Percentiles rank a stretch among this genome's conserved stretches.
phyloP scores from a whole-genome alignment of 2,329 filamentous ascomycete species.

The Pseudogymnoascus sp. region DNA sequence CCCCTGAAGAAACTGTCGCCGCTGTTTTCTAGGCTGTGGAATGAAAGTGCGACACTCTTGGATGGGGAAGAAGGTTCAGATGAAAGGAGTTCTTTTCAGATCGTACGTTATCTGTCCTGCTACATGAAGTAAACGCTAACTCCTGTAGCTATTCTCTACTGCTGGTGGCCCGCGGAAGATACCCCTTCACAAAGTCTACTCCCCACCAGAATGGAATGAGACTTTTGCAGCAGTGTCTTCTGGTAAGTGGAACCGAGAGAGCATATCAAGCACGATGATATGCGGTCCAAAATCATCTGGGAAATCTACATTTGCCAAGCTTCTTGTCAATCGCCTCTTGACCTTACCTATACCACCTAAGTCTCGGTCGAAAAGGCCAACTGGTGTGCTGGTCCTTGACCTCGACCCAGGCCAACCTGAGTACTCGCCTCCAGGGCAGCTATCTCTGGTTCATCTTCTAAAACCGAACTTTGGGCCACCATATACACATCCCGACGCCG shows the following conservation, averaged over 20 bases:
- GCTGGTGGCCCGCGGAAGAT: constrained; percentile 43
- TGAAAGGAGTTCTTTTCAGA: constrained; percentile 37
- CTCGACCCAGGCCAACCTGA: constrained; percentile 73
- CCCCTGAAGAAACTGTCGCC: constrained; percentile 55
- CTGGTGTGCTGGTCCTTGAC: constrained; percentile 51
- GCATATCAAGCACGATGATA: constrained; percentile 43
- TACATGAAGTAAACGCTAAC: constrained; percentile 22
- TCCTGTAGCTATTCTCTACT: constrained; percentile 43
- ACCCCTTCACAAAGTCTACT: constrained; percentile 46
- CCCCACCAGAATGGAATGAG: constrained; percentile 54
- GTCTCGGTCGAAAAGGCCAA: constrained; percentile 15
- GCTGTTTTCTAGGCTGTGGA: constrained; percentile 61
- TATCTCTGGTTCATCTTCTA: constrained; percentile 57
- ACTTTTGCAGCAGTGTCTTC: constrained; percentile 20
- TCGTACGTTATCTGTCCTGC: constrained; percentile 34
- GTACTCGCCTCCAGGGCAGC: constrained; percentile 59
- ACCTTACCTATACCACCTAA: constrained; percentile 20
- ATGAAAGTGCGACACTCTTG: constrained; percentile 32
- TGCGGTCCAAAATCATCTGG: constrained; percentile 66
- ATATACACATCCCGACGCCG: constrained; percentile 51
- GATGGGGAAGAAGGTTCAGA: constrained; percentile 24
- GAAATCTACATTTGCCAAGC: constrained; percentile 65
- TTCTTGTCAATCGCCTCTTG: constrained; percentile 59
- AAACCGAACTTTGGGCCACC: constrained; percentile 57
- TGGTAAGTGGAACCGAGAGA: constrained; percentile 36